These are phyloP conservation scores for Didymosphaeria variabile DNA, from an alignment of 2,329 filamentous ascomycete genomes.

Conservation along the genomic window DNA sequence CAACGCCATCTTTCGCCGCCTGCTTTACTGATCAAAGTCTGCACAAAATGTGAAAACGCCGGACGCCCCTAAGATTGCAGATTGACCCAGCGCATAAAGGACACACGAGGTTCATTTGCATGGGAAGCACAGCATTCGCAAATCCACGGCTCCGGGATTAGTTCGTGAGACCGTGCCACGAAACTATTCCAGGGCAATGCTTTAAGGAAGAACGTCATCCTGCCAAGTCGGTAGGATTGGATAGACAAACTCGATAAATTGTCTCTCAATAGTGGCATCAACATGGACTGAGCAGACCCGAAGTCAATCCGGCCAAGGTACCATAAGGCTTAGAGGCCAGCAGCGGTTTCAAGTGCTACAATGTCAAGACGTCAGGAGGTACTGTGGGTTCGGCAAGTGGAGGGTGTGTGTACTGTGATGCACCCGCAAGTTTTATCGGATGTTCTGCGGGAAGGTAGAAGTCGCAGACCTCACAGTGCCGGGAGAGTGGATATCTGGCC, in stretches of 20 bases:
- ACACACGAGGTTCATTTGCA: constrained; percentile 12
- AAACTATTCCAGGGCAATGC: not conserved
- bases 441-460: constrained; percentile 1
- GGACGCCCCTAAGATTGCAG: not conserved
- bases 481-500: constrained; percentile 21
- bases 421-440: constrained; percentile 1
- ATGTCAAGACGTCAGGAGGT: not conserved
- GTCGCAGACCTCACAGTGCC: not conserved
- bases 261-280: not conserved
- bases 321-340: not conserved
- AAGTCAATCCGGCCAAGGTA: not conserved
- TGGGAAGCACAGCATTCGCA: constrained; percentile 22
- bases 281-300: not conserved
- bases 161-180: constrained; percentile 10
- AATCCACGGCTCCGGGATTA: constrained; percentile 19
- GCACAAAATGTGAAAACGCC: constrained; percentile 23
- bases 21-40: constrained; percentile 38
- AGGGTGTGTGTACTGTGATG: not conserved
- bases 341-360: not conserved
- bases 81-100: constrained; percentile 5
- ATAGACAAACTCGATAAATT: not conserved
- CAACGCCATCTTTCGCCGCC: constrained; percentile 37
- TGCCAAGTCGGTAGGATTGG: constrained; percentile 10
- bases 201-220: constrained; percentile 1
- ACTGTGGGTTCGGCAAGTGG: not conserved